These are phyloP conservation scores for Penicillium cosmopolitanum DNA, from an alignment of 495 filamentous ascomycete genomes.

Conservation along the genomic window DNA sequence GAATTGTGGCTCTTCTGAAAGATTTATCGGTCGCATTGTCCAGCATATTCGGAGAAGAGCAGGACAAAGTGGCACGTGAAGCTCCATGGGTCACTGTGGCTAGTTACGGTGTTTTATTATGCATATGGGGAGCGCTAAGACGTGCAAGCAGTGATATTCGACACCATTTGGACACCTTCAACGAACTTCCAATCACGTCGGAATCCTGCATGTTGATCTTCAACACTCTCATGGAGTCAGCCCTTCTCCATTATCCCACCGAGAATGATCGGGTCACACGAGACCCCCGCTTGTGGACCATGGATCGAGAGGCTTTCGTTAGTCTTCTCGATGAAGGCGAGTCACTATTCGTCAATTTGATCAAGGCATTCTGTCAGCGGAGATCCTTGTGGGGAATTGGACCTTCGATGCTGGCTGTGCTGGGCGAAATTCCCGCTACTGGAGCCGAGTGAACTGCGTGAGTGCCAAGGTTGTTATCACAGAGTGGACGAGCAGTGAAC, in stretches of 20 bases:
- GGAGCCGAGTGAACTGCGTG: conserved; percentile 6
- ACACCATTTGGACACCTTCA: conserved; percentile 14
- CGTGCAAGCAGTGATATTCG: conserved; percentile 13
- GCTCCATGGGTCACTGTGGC: conserved; percentile 16
- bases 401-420: conserved; percentile 15
- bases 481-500: conserved; percentile 2
- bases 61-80: conserved; percentile 12
- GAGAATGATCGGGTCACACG: conserved; percentile 8
- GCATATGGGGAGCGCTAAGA: conserved; percentile 11
- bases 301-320: conserved; percentile 13
- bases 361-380: conserved; percentile 7
- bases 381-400: conserved; percentile 16
- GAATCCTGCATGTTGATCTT: conserved; percentile 18
- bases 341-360: conserved; percentile 7
- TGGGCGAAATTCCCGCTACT: conserved; percentile 16
- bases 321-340: conserved; percentile 15
- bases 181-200: conserved; percentile 12
- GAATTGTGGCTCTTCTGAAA: conserved; percentile 13
- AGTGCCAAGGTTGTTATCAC: conserved; percentile 4
- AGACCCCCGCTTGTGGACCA: conserved; percentile 16
- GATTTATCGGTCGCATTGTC: conserved; percentile 11
- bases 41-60: conserved; percentile 12
- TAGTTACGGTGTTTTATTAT: conserved; percentile 14
- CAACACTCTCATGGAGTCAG: conserved; percentile 17
- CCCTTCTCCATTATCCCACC: neutral